Evolutionary conservation across 2,329 filamentous ascomycete genomes (phyloP), one percentile per base, ranked within the genome.

Genomic region (Fusarium sp.): DNA sequence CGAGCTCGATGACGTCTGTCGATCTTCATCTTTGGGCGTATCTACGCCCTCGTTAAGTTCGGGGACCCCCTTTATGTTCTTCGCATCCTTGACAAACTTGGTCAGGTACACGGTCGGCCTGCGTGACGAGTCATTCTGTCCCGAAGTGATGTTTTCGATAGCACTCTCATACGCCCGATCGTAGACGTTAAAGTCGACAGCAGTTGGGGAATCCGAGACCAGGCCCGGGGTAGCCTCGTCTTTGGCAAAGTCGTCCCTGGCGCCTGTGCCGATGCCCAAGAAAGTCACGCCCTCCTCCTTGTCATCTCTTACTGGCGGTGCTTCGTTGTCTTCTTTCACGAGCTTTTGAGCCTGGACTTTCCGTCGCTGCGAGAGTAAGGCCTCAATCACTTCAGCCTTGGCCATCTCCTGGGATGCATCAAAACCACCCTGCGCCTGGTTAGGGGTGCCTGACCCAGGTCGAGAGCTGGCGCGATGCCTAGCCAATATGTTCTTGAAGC

Each of bases 181-280:
- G 81, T 98, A 98, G 67, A 98, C 92, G 79, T 96, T 92, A 76
- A 94, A 94, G 69, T 97, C 94, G 7, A 94, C 93, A 2, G 92
- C 93, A 0, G 92, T 92, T 4, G 96, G 96, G 2, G 94, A 97
- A 82, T 98, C 95, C 34, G 93, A 94, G 45, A 98, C 91, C 6
- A 92, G 81, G 24, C 87, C 82, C 4, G 82, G 82, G 16, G 82
- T 83, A 11, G 80, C 75, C 27, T 83, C 80, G 64, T 84, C 82
- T 45, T 78, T 80, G 54, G 80, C 78, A 75, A 86, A 86, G 20
- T 85, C 85, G 69, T 89, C 85, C 29, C 82, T 80, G 4, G 88
- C 86, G 52, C 92, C 91, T 1, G 91, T 90, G 18, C 94, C 94
- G 73, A 98, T 95, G 66, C 93, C 92, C 10, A 98, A 88, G 80